A percentile compares a stretch with the other conserved stretches of the same genome.
Conservation (phyloP, 2,329 filamentous ascomycete genomes). For the Bertia moriformis region DNA sequence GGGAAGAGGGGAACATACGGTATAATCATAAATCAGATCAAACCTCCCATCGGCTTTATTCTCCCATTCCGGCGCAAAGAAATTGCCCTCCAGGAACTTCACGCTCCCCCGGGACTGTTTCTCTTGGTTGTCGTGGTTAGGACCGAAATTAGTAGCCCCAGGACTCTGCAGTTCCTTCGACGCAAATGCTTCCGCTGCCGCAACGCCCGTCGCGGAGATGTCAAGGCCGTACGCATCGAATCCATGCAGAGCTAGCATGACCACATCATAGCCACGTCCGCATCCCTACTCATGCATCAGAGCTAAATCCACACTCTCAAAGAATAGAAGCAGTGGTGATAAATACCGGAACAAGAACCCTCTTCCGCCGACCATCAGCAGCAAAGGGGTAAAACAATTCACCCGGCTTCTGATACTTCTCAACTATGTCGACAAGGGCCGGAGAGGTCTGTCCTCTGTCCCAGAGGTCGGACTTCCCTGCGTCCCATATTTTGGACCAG, state of each 20-base stretch:
- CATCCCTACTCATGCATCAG: slow-evolving; percentile 26
- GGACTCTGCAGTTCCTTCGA: not conserved
- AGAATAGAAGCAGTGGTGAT: not conserved
- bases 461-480: no score
- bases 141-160: not conserved
- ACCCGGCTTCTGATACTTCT: no score
- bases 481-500: no score
- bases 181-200: slow-evolving; percentile 7
- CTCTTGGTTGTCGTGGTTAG: slow-evolving; percentile 1
- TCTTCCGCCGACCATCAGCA: not conserved
- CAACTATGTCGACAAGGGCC: not conserved
- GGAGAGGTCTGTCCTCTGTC: not conserved
- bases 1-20: slow-evolving; percentile 9
- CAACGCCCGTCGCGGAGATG: slow-evolving; percentile 19
- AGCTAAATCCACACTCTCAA: not conserved
- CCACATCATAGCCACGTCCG: slow-evolving; percentile 49
- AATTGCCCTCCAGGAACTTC: slow-evolving; percentile 31
- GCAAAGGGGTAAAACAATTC: slow-evolving; percentile 2
- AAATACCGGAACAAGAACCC: not conserved
- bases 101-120: slow-evolving; percentile 14
- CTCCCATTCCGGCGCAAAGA: slow-evolving; percentile 33
- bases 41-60: slow-evolving; percentile 20
- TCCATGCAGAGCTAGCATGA: slow-evolving; percentile 43
- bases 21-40: slow-evolving; percentile 27
- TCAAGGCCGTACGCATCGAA: slow-evolving; percentile 49